Evolutionary conservation across 2,329 filamentous ascomycete genomes (phyloP).

Genomic region (Aulographum hederae): DNA sequence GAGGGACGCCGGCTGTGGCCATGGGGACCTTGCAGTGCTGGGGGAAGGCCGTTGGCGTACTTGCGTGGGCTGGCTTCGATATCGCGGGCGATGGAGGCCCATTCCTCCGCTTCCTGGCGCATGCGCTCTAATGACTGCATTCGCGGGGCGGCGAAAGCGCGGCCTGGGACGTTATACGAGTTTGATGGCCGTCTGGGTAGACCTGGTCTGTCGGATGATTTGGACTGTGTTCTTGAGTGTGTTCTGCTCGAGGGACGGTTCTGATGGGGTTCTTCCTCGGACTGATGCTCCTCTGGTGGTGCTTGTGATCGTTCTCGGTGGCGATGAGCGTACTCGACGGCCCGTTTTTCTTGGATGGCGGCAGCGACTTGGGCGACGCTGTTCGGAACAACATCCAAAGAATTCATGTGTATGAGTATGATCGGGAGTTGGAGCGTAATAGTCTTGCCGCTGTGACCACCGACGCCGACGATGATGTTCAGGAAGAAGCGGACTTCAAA

Average conservation of each 20-base stretch:
- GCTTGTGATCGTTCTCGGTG: too few species aligned
- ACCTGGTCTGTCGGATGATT: too few species aligned
- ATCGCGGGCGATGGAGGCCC: conserved; percentile 21
- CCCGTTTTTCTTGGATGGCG: conserved; percentile 33
- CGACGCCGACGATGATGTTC: conserved; percentile 27
- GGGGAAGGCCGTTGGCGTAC: too few species aligned
- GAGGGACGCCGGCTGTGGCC: background rate
- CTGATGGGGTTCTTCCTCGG: too few species aligned
- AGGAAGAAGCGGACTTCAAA: conserved; percentile 38
- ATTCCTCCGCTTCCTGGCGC: conserved; percentile 20
- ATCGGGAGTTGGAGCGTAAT: conserved; percentile 35
- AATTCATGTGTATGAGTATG: conserved; percentile 38
- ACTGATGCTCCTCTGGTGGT: too few species aligned
- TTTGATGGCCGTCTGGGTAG: conserved; percentile 18
- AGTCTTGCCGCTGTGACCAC: conserved; percentile 29
- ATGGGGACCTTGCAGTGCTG: conserved; percentile 4
- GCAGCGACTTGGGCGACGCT: conserved; percentile 35
- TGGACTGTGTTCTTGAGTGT: conserved; percentile 8
- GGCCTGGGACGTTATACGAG: conserved; percentile 23
- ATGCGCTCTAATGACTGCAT: conserved; percentile 30
- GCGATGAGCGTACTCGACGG: background rate
- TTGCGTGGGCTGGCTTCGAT: conserved; percentile 27
- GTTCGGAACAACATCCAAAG: conserved; percentile 36
- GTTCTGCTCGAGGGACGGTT: background rate
- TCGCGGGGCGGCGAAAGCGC: conserved; percentile 32